Evolutionary conservation across 345 rosid species (phyloP).

Genomic region (Populus davidiana): DNA sequence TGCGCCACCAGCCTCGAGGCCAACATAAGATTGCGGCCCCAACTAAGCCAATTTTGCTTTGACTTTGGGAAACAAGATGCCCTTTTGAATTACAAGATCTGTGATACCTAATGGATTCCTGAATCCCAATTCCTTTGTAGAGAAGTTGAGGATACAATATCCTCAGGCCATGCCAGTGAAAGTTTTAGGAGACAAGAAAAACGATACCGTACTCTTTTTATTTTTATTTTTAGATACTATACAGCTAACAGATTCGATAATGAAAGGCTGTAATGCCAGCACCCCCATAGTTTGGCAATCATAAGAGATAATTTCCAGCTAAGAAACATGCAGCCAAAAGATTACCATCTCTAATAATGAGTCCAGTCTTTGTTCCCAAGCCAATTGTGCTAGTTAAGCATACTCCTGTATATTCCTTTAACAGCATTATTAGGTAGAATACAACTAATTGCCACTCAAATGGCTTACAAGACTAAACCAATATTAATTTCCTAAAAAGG

Average conservation of each 20-base stretch:
- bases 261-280: neutral
- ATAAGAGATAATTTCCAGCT: neutral
- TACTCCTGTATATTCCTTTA: neutral
- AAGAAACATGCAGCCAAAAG: neutral
- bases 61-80: neutral
- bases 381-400: neutral
- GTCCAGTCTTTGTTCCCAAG: neutral
- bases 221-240: neutral
- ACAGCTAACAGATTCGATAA: neutral
- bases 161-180: neutral
- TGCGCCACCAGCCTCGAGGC: neutral
- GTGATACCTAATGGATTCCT: too few species aligned
- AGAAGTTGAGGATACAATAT: neutral
- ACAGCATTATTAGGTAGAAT: neutral
- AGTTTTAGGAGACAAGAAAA: neutral
- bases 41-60: neutral
- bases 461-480: constrained; percentile 14
- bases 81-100: neutral
- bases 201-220: neutral
- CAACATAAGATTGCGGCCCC: neutral
- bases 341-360: constrained; percentile 2
- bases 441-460: constrained; percentile 2
- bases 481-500: neutral
- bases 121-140: neutral
- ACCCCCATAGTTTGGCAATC: neutral